These are phyloP conservation scores for Furcasterigmium sp. DNA, from an alignment of 2,329 filamentous ascomycete species.

Conservation along the genomic window DNA sequence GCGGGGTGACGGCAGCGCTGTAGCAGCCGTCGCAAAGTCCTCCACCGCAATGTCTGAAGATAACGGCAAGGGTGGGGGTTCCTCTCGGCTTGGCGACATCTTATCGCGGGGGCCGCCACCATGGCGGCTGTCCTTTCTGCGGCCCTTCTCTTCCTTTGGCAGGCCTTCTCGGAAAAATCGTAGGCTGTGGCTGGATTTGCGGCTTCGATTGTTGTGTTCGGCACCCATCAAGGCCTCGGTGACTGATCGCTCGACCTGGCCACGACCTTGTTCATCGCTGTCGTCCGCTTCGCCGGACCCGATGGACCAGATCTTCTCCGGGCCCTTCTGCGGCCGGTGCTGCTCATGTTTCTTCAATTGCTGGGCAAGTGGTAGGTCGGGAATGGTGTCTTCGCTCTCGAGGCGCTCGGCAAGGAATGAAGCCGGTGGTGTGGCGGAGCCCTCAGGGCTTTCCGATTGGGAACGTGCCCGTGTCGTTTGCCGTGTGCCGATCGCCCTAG, in stretches of 20 bases:
- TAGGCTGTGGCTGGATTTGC: constrained; percentile 62
- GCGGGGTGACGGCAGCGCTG: constrained; percentile 13
- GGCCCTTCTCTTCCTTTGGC: constrained; percentile 47
- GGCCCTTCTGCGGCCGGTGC: constrained; percentile 30
- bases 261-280: constrained; percentile 32
- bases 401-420: constrained; percentile 8
- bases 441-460: constrained; percentile 18
- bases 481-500: constrained; percentile 13
- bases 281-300: constrained; percentile 43
- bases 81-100: constrained; percentile 29
- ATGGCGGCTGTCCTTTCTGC: constrained; percentile 42
- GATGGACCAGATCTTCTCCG: constrained; percentile 62
- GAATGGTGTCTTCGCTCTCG: constrained; percentile 12
- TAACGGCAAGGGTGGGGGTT: constrained; percentile 11
- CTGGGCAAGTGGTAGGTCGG: constrained; percentile 22
- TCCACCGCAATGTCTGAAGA: constrained; percentile 11
- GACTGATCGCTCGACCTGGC: constrained; percentile 61
- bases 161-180: constrained; percentile 63
- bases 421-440: constrained; percentile 15
- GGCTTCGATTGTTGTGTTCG: constrained; percentile 59
- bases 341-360: constrained; percentile 35
- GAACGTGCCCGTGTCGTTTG: constrained; percentile 13
- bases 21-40: constrained; percentile 7
- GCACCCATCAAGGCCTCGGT: constrained; percentile 54
- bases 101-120: constrained; percentile 30